phyloP scores from a whole-genome alignment of 345 rosid genomes.

The Luvunga scandens region DNA sequence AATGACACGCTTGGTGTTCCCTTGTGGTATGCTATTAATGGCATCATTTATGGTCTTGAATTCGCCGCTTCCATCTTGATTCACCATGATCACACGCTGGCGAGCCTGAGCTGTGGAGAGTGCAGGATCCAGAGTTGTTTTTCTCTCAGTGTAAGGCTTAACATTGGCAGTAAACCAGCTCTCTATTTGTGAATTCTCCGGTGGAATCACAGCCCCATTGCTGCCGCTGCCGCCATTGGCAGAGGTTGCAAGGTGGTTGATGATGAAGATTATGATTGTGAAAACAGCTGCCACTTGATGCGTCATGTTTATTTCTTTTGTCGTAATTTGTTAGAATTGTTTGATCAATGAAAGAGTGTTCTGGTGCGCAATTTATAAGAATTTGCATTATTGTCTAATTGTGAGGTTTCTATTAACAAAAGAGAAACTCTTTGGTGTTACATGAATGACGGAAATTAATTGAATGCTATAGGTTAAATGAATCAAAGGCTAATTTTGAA shows the following conservation, averaged over 20 bases:
- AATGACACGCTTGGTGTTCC: conserved; percentile 50
- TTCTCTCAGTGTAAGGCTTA: conserved; percentile 28
- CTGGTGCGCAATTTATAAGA: neutral
- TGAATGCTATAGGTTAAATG: no score
- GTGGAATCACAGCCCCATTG: conserved; percentile 38
- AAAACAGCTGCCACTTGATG: neutral
- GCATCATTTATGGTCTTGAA: conserved; percentile 54
- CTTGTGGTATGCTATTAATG: conserved; percentile 36
- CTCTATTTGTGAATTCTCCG: conserved; percentile 16
- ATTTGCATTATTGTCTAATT: neutral
- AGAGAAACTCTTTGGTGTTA: neutral
- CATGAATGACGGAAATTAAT: neutral
- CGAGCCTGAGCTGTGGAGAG: conserved; percentile 44
- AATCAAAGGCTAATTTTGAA: no score
- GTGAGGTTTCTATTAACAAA: neutral
- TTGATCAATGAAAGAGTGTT: neutral
- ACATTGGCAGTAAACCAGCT: conserved; percentile 45
- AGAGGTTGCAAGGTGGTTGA: neutral
- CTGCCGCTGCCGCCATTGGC: conserved; percentile 22
- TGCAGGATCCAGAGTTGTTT: conserved; percentile 40
- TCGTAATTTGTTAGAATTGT: neutral
- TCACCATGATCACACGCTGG: conserved; percentile 37
- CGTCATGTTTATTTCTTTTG: neutral
- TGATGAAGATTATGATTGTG: neutral
- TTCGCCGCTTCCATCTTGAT: conserved; percentile 44